Evolutionary conservation across 78 protist species (phyloP).

Genomic region (Dictyostelium firmibasis): DNA sequence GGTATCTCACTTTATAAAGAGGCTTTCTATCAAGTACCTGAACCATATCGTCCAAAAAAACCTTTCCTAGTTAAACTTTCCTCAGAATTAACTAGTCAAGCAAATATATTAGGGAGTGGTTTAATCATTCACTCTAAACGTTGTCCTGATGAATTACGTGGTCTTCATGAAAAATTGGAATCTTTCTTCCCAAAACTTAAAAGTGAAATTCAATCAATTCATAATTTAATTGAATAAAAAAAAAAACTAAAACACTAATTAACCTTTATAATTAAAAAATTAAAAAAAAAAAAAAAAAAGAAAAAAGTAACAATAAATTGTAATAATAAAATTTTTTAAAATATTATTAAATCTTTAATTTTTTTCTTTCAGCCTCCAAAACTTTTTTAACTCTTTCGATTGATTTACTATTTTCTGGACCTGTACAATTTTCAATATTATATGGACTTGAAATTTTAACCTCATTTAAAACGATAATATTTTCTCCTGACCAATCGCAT

Average conservation of each 20-base stretch:
- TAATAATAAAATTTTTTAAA: not conserved
- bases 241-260: not conserved
- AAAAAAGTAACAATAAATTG: not conserved
- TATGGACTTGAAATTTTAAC: constrained; percentile 66
- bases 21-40: constrained; percentile 34
- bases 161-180: constrained; percentile 78
- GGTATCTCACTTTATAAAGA: constrained; percentile 75
- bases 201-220: constrained; percentile 17
- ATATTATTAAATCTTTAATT: constrained; percentile 10
- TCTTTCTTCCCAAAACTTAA: constrained; percentile 40
- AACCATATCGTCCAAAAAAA: not conserved
- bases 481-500: constrained; percentile 69
- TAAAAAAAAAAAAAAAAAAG: not conserved
- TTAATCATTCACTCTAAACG: constrained; percentile 41
- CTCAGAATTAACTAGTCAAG: constrained; percentile 26
- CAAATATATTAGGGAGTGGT: constrained; percentile 39
- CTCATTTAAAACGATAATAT: constrained; percentile 61
- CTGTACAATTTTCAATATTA: constrained; percentile 63
- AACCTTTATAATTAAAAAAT: not conserved
- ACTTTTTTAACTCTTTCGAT: constrained; percentile 65
- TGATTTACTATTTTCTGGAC: constrained; percentile 18
- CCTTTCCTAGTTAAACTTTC: not conserved
- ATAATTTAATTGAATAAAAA: not conserved
- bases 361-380: constrained; percentile 56
- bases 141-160: constrained; percentile 79